Evolutionary conservation across 225 moss, liverwort and hornwort species (phyloP), one percentile per base, ranked within the genome.

Genomic region (Sphagnum tenellum): DNA sequence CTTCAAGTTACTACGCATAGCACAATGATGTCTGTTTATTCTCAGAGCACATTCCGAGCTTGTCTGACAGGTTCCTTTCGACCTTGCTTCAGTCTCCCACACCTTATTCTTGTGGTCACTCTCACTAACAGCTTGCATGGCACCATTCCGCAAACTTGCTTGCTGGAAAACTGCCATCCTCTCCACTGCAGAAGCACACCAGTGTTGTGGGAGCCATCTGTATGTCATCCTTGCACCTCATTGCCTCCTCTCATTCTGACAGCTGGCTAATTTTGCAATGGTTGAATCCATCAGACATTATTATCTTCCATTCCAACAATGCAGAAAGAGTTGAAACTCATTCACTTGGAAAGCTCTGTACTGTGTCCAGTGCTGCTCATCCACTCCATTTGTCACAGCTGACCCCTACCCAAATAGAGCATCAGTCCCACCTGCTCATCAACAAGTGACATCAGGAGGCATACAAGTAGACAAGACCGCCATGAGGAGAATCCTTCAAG

Each of bases 161-260:
- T 81, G 78, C 62, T 75, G 77, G 69, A 84, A 71, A 73, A 75
- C 80, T 61, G 68, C 73, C 78, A 84, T 76, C 66, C 75, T 78
- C 73, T 65, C 69, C 60, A 72, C 65, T 72, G 67, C 72, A 67
- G 71, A 76, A 64, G 80, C 78, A 4, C 75, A 69, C 64, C 84
- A 75, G 71, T 78, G 80, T 67, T 77, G 62, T 58, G 63, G 61
- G 47, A 69, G 71, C 75, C 80, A 81, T 73, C 73, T 70, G 57
- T 80, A 78, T 71, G 56, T 81, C 84, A 84, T 84, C 64, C 75
- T 84, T 75, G 73, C 71, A 61, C 61, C 46, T 69, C 84, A 67
- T 84, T 69, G 61, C 73, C 69, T 55, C 68, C 71, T 59, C 61
- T 71, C 84, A 84, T 78, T 70, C 29, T 29, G 29, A 29, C 29